phyloP scores from a whole-genome alignment of 495 filamentous ascomycete genomes.

The Xylaria nigripes region DNA sequence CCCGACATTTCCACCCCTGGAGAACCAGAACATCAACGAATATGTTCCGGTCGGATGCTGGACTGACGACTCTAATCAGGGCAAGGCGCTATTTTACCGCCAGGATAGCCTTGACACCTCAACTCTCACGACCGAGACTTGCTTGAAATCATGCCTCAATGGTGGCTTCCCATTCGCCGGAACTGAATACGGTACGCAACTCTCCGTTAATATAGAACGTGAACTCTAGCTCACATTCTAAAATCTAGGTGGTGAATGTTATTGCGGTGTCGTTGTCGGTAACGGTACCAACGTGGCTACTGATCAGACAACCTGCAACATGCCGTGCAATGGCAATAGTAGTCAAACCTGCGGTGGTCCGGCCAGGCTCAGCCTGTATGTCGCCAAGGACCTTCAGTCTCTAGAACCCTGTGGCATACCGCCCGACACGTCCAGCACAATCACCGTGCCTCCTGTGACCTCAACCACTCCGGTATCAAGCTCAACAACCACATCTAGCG shows the following conservation, averaged over 20 bases:
- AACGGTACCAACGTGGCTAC: constrained; percentile 36
- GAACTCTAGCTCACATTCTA: constrained; percentile 6
- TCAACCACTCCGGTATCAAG: constrained; percentile 11
- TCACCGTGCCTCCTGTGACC: not conserved
- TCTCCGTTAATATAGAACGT: not conserved
- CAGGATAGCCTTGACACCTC: constrained; percentile 30
- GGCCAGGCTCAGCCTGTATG: constrained; percentile 37
- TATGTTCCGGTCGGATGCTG: constrained; percentile 49
- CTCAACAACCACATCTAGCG: constrained; percentile 20
- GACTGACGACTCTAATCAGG: constrained; percentile 40
- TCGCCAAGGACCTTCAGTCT: constrained; percentile 34
- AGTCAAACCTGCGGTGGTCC: constrained; percentile 40
- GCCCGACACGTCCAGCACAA: constrained; percentile 16
- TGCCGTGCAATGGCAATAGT: constrained; percentile 42
- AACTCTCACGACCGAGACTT: constrained; percentile 37
- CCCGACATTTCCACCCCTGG: constrained; percentile 40
- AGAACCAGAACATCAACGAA: constrained; percentile 31
- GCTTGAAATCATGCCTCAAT: constrained; percentile 38
- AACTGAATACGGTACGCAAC: constrained; percentile 35
- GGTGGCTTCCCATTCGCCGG: constrained; percentile 45
- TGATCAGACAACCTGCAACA: constrained; percentile 29
- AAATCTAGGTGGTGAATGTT: constrained; percentile 29
- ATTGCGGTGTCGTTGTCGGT: constrained; percentile 40
- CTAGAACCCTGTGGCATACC: constrained; percentile 37
- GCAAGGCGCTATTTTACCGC: constrained; percentile 43